Evolutionary conservation across 1,284 basidiomycete species (phyloP).

Genomic region (Vanrija pseudolonga): DNA sequence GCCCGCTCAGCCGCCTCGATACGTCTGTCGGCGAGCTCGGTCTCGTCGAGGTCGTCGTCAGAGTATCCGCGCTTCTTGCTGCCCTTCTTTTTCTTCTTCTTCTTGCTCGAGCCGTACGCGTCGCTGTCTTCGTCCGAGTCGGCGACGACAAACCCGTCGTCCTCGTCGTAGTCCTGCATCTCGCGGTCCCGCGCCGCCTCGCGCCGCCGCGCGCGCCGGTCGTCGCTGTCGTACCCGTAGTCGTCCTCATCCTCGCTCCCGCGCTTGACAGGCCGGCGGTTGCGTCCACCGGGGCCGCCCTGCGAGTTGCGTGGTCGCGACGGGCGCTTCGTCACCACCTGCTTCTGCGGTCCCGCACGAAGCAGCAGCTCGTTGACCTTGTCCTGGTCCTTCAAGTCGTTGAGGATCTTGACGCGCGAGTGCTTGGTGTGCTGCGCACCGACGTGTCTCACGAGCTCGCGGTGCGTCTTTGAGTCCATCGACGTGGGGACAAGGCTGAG

Average conservation of each 20-base stretch:
- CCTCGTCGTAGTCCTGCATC: conserved; percentile 37
- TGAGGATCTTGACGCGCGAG: conserved; percentile 40
- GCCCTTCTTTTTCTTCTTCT: conserved; percentile 13
- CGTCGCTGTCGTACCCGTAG: conserved; percentile 5
- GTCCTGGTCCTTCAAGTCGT: conserved; percentile 31
- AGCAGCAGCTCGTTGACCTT: conserved; percentile 27
- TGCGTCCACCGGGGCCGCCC: conserved; percentile 4
- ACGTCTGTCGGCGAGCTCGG: conserved; percentile 34
- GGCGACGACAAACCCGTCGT: conserved; percentile 47
- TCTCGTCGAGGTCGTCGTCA: conserved; percentile 32
- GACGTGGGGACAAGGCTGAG: conserved; percentile 38
- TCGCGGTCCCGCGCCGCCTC: conserved; percentile 2
- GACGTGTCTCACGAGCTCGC: conserved; percentile 43
- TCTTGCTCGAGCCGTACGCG: conserved; percentile 14
- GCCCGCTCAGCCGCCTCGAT: conserved; percentile 27
- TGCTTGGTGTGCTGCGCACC: conserved; percentile 45
- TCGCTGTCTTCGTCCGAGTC: conserved; percentile 36
- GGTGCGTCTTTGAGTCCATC: conserved; percentile 42
- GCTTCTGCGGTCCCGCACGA: conserved; percentile 22
- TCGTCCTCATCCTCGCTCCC: conserved; percentile 5
- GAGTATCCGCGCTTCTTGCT: conserved; percentile 11
- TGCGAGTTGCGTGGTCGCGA: conserved; percentile 2
- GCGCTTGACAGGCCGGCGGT: conserved; percentile 9
- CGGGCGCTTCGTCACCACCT: conserved; percentile 2
- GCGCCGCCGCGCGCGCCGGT: conserved; percentile 1